A percentile compares a stretch with the other conserved stretches of the same genome.
These are phyloP conservation scores for Phytophthora vignae DNA, from an alignment of 352 stramenopile species.

Conservation along the genomic window DNA sequence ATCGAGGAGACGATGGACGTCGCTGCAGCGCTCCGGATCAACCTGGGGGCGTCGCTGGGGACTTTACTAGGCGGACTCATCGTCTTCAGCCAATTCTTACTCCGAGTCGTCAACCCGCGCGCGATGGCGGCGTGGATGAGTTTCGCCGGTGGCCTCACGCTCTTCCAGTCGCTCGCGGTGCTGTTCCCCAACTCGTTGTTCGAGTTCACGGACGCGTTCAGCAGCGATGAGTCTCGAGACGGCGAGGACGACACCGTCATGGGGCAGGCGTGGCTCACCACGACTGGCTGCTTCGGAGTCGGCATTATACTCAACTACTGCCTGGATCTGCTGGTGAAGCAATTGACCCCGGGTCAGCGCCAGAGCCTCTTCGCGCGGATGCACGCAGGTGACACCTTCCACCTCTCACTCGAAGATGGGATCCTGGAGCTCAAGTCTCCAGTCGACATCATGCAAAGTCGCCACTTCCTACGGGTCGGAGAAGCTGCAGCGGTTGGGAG, in stretches of 20 bases:
- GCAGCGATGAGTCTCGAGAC: constrained; percentile 19
- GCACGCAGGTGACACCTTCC: constrained; percentile 23
- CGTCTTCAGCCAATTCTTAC: constrained; percentile 58
- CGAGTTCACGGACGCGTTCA: constrained; percentile 40
- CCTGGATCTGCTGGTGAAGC: constrained; percentile 50
- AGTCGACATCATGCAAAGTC: constrained; percentile 22
- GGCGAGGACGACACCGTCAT: constrained; percentile 21
- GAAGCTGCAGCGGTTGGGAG: constrained; percentile 82
- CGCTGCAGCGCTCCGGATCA: constrained; percentile 47
- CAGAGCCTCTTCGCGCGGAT: constrained; percentile 28
- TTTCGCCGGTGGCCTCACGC: constrained; percentile 62
- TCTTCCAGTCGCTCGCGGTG: constrained; percentile 79
- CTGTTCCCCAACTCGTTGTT: constrained; percentile 61
- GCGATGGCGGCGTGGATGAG: constrained; percentile 61
- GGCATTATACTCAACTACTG: constrained; percentile 70
- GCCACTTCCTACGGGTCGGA: constrained; percentile 39
- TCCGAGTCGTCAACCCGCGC: constrained; percentile 55
- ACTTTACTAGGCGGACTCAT: constrained; percentile 64
- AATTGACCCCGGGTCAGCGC: constrained; percentile 37
- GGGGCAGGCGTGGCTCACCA: constrained; percentile 71
- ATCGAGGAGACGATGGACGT: constrained; percentile 31
- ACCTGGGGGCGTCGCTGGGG: constrained; percentile 47
- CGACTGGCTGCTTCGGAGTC: constrained; percentile 87
- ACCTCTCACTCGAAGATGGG: constrained; percentile 25
- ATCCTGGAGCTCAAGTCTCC: constrained; percentile 38